Conservation (phyloP, 2,329 filamentous ascomycete species). For the Stachybotrys echinatus region DNA sequence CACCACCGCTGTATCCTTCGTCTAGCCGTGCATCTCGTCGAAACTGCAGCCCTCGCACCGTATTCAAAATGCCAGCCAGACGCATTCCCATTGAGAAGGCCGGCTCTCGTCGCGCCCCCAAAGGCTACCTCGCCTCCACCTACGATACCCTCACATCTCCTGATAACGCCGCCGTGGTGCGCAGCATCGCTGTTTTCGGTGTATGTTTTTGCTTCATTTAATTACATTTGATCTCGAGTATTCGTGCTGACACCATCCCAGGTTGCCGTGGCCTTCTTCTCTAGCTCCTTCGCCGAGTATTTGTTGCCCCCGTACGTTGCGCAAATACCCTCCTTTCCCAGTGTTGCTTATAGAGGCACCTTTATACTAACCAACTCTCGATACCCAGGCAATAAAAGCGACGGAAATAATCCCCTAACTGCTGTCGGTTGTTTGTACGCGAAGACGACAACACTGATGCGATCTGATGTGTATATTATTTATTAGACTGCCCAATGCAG, state of each 20-base stretch:
- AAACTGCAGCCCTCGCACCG: neutral
- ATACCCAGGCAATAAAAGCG: slow-evolving; percentile 17
- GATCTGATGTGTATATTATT: neutral
- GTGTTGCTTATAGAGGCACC: too few species aligned
- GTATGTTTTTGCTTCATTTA: slow-evolving; percentile 42
- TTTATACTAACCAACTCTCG: slow-evolving; percentile 8
- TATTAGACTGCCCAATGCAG: neutral
- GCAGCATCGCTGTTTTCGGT: slow-evolving; percentile 62
- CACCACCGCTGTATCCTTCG: neutral
- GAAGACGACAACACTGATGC: neutral
- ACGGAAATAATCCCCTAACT: too few species aligned
- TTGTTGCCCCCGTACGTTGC: slow-evolving; percentile 57
- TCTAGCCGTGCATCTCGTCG: neutral
- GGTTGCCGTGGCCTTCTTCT: slow-evolving; percentile 61
- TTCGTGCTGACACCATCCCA: slow-evolving; percentile 19
- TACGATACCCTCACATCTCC: slow-evolving; percentile 60
- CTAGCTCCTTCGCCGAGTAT: slow-evolving; percentile 62
- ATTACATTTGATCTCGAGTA: slow-evolving; percentile 7
- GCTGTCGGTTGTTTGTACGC: too few species aligned
- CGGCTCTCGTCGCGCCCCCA: slow-evolving; percentile 32
- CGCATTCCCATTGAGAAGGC: slow-evolving; percentile 47
- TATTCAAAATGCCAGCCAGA: slow-evolving; percentile 57
- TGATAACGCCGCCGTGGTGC: slow-evolving; percentile 65
- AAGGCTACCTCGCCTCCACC: slow-evolving; percentile 50
- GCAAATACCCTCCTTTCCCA: neutral